phyloP scores from a whole-genome alignment of 2,329 filamentous ascomycete species.

The Nemania abortiva region DNA sequence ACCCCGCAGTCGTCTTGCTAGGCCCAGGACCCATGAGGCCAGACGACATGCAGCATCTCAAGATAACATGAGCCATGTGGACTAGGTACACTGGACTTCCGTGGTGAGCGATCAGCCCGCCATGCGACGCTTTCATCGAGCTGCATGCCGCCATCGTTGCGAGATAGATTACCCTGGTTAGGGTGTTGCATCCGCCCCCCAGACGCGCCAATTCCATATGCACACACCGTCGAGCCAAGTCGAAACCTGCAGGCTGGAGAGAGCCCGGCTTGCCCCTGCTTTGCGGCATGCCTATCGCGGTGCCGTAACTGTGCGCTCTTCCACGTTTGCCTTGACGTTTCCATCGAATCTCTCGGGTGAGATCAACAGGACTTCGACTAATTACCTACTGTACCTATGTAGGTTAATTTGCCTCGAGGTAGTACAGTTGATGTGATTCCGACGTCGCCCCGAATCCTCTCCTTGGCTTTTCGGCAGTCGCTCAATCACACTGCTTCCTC shows the following conservation, averaged over 20 bases:
- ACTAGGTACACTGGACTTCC: background rate
- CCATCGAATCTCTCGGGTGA: background rate
- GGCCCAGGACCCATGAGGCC: background rate
- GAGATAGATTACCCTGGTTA: background rate
- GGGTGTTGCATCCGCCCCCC: background rate
- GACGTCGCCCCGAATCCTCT: background rate
- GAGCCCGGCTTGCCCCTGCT: too few species aligned
- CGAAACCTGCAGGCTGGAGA: background rate
- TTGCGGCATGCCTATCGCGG: too few species aligned
- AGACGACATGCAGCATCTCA: background rate
- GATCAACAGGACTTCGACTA: background rate
- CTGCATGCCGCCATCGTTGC: conserved; percentile 12
- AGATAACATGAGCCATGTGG: background rate
- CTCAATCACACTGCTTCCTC: background rate
- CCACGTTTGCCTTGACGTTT: background rate
- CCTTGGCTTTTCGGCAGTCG: background rate
- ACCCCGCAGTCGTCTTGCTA: background rate
- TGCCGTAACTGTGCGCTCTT: too few species aligned
- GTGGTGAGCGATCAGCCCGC: background rate
- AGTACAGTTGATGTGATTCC: background rate
- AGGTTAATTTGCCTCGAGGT: background rate
- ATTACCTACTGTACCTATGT: too few species aligned
- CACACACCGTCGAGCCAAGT: background rate
- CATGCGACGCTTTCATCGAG: conserved; percentile 12
- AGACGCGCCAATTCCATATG: background rate